Base-by-base conservation (phyloP, 176 grass and related monocot genomes). In the Bromus sterilis region DNA sequence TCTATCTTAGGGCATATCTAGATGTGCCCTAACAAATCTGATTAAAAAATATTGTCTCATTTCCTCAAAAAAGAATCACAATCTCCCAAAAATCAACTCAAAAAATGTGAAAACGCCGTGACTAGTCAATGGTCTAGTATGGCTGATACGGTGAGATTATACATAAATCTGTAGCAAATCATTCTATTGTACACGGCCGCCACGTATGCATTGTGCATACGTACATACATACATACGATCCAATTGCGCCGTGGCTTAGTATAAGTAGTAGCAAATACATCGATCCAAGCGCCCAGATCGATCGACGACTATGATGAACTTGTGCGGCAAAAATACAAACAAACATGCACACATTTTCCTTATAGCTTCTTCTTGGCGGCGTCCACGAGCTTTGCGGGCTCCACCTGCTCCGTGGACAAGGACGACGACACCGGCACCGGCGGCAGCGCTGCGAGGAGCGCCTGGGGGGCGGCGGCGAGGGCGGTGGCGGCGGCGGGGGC, bases 321-420 rank as follows among this genome's bases (percentile, higher is more conserved):
- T 42, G n/a, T 70, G 39, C 40, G 24, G 0, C 39, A 43, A 44
- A 43, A 18, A 11, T 31, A 11, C 41, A 72, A 30, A 10, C 68
- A 2, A 29, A 71, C 41, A 29, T 65, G 5, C 21, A 56, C 18
- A 24, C 48, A 67, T 1, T 29, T 72, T 26, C 18, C 42, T 41
- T 72, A 72, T 72, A 72, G 69, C 6, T 72, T 72, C 69, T 72
- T 71, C 67, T 71, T 71, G 48, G 48, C 36, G 36, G 36, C 48
- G 48, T 51, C 48, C 48, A 51, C 48, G 8, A 51, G 48, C 48
- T 20, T 18, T 3, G 39, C 67, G 2, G 67, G 67, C 37, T 71
- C 39, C 24, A 25, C 67, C 67, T 51, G 16, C 48, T 20, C 2
- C 48, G 48, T 51, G 16, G 48, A 51, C 10, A n/a, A n/a, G n/a